Base-by-base conservation (phyloP, 2,329 filamentous ascomycete species). In the Fusarium pseudoanthophilum region DNA sequence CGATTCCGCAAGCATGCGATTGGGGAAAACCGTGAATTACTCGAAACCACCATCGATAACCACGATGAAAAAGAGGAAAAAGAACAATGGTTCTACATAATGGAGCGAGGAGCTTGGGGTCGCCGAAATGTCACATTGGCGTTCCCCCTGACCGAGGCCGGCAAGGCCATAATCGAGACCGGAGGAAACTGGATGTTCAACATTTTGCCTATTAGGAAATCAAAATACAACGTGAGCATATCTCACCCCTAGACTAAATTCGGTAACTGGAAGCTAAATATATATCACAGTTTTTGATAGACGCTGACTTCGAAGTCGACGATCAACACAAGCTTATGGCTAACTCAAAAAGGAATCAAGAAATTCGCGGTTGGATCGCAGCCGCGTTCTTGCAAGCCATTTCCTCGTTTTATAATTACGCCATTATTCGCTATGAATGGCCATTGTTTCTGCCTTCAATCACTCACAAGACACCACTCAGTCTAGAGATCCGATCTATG, bases 351-450 rank as follows among this genome's bases (percentile, higher is more conserved):
- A 48, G 4, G 20, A 48, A 48, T 28, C 9, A 48, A 21, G 9
- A 15, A 21, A 48, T 48, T 30, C 13, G 9, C 4, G 10, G 15
- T 1, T 48, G 20, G 26, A 8, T 48, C 3, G 26, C 20, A 16
- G 14, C 9, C 0, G 26, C 20, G 1, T 48, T 48, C 26, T 21
- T 48, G 9, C 26, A 48, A 21, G 18, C 45, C 13, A 21, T 48
- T 15, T 21, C 45, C 13, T 7, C 0, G 5, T 48, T 48, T 21
- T 4, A 1, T 20, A 28, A 2, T 1, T 0, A 5, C 2, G 0
- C 26, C 3, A 21, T 4, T 30, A 13, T 28, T 48, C 3, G 20
- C 2, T 30, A 48, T 16, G 26, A 48, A 15, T 48, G 26, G 45
- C 45, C 45, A 11, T 21, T 48, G 4, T 48, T 48, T 11, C 45